Evolutionary conservation across 345 rosid species (phyloP).

Genomic region (Pugionium cornutum): DNA sequence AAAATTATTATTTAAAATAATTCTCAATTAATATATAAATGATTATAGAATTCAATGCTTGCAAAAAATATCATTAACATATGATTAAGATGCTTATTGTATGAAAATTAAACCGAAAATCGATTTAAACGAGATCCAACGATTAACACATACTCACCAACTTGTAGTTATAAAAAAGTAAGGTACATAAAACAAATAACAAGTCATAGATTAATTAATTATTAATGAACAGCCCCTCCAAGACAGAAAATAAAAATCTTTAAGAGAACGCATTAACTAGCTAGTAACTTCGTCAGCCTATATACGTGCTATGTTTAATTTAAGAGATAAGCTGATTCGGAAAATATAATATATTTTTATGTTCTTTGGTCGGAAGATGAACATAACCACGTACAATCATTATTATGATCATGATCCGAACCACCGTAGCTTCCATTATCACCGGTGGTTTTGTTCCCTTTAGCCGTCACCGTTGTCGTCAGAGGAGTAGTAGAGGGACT

Average conservation of each 20-base stretch:
- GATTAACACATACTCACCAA: constrained; percentile 28
- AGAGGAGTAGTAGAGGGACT: constrained; percentile 47
- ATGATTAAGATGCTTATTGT: too few relatives aligned
- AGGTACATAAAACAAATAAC: constrained; percentile 6
- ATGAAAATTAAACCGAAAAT: too few relatives aligned
- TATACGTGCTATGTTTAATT: constrained; percentile 12
- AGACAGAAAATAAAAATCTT: too few relatives aligned
- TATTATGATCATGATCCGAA: constrained; percentile 40
- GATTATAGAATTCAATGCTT: too few relatives aligned
- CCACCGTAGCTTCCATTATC: constrained; percentile 42
- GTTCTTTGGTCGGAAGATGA: constrained; percentile 56
- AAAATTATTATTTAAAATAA: too few relatives aligned
- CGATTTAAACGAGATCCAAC: constrained; percentile 26
- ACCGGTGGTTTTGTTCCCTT: constrained; percentile 31
- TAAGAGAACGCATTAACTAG: neutral
- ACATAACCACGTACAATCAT: constrained; percentile 82
- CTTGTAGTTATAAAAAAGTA: constrained; percentile 20
- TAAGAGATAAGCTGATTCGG: neutral
- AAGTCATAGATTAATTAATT: neutral
- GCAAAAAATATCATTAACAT: too few relatives aligned
- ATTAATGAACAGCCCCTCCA: too few relatives aligned
- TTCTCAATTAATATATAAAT: too few relatives aligned
- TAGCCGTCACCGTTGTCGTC: constrained; percentile 25
- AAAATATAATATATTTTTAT: neutral
- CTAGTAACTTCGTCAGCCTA: constrained; percentile 13